Evolutionary conservation across 345 rosid genomes (phyloP), one percentile per base, ranked within the genome.

Genomic region (Brassica incana): DNA sequence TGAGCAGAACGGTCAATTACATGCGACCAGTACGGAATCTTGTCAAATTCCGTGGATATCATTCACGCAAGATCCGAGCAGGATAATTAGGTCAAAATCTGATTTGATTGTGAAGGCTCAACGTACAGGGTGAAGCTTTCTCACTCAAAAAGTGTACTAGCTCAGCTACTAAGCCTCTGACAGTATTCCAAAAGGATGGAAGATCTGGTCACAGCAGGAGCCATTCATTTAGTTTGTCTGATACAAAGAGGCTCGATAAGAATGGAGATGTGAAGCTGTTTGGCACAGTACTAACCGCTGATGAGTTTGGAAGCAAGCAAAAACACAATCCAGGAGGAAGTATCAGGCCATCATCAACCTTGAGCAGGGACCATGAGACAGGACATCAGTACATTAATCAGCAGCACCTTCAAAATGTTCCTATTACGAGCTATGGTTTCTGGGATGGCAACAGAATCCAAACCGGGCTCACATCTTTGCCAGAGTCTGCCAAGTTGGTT

Each of bases 371-470:
- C 58, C 86, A 75, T 50, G 66, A 69, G 15, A 54, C 82, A 69
- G 88, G 87, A 82, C 83, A 82, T 76, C 93, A 91, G 66, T 76
- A 56, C 64, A 87, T 67, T 54, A 84, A 85, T 72, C 81, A 75
- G 79, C 69, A 64, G 70, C 86, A 83, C 30, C 84, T 82, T 23
- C 92, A 93, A 79, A 89, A 86, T 83, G 86, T 82, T 72, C 93
- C 96, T 3, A 65, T 82, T 72, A 90, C 85, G 70, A 88, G 90
- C 80, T 88, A 89, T 33, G 91, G 97, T 2, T 89, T 86, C 75
- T 93, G 99, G 98, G 97, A 93, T 80, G 97, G 97, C 73, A 90
- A 75, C 75, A 85, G 87, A 84, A 90, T 90, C 43, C 97, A 85
- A 68, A 90, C 95, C 1, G 93, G 97, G 72, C 82, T 86, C 81